Percentiles rank a stretch among this genome's conserved stretches.
Conservation (phyloP, 2,329 filamentous ascomycete species). For the Neocatenulostroma microsporum region DNA sequence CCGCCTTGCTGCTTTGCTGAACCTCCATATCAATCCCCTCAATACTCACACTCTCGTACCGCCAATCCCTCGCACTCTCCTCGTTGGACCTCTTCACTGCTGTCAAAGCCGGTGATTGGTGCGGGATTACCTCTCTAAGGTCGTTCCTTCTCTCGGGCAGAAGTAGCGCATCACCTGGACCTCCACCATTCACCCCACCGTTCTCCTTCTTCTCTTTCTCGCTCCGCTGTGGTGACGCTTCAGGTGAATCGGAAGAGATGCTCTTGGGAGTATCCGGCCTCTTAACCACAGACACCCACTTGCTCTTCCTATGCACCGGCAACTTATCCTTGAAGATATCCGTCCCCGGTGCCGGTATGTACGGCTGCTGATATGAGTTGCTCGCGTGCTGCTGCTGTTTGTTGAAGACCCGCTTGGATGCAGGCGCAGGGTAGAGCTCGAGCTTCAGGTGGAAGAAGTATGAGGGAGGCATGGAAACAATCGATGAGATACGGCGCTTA, state of each 20-base stretch:
- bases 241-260: conserved; percentile 10
- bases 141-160: conserved; percentile 29
- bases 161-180: conserved; percentile 27
- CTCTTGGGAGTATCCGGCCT: conserved; percentile 10
- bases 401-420: conserved; percentile 7
- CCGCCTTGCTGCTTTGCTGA: conserved; percentile 26
- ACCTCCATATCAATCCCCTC: conserved; percentile 69
- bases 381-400: conserved; percentile 7
- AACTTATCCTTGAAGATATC: conserved; percentile 41
- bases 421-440: conserved; percentile 46
- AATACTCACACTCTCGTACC: conserved; percentile 70
- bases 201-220: conserved; percentile 8
- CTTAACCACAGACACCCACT: conserved; percentile 25
- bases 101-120: conserved; percentile 25
- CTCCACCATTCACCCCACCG: neutral
- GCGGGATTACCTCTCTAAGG: conserved; percentile 30
- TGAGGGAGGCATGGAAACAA: conserved; percentile 49
- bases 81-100: conserved; percentile 36
- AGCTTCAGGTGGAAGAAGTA: conserved; percentile 57
- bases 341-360: conserved; percentile 33
- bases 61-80: conserved; percentile 60
- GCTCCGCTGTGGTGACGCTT: conserved; percentile 8
- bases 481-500: no score
- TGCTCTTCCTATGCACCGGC: conserved; percentile 35
- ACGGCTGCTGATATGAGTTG: conserved; percentile 25